Percentiles rank a stretch among this genome's conserved stretches.
These are phyloP conservation scores for Diutina rugosa DNA, from an alignment of 1,139 yeast genomes.

Conservation along the genomic window DNA sequence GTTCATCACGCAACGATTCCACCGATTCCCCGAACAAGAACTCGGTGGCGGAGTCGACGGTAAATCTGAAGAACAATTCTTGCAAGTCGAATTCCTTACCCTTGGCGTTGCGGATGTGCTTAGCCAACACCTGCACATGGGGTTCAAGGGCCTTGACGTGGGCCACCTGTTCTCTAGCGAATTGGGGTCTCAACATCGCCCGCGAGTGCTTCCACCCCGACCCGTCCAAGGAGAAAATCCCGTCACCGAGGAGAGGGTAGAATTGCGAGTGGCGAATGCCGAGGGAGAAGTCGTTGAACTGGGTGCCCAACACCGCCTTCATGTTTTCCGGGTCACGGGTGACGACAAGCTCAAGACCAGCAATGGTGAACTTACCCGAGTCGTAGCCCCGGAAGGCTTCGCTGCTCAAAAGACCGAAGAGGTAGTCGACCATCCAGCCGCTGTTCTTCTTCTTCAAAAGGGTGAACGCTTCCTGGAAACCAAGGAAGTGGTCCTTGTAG, in stretches of 20 bases:
- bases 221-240: conserved; percentile 45
- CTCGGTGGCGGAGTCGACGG: conserved; percentile 9
- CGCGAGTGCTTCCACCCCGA: conserved; percentile 47
- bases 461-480: background rate
- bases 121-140: conserved; percentile 27
- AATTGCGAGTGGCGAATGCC: conserved; percentile 34
- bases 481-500: background rate
- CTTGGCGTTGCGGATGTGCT: conserved; percentile 15
- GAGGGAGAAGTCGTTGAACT: conserved; percentile 22
- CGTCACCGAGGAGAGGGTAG: conserved; percentile 37
- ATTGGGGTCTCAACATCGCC: conserved; percentile 47
- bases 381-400: background rate
- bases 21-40: conserved; percentile 9
- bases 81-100: conserved; percentile 13
- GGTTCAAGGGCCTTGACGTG: conserved; percentile 35
- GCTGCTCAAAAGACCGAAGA: background rate
- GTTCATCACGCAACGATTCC: conserved; percentile 12
- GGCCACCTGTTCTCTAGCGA: conserved; percentile 40
- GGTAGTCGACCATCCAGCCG: conserved; percentile 1
- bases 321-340: conserved; percentile 27
- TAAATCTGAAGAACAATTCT: conserved; percentile 15
- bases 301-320: conserved; percentile 14
- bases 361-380: conserved; percentile 5
- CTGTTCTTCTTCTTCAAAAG: background rate
- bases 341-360: conserved; percentile 11